Percentiles rank a stretch among this genome's conserved stretches.
phyloP scores from a whole-genome alignment of 2,329 filamentous ascomycete species.

The Talaromyces sp. region DNA sequence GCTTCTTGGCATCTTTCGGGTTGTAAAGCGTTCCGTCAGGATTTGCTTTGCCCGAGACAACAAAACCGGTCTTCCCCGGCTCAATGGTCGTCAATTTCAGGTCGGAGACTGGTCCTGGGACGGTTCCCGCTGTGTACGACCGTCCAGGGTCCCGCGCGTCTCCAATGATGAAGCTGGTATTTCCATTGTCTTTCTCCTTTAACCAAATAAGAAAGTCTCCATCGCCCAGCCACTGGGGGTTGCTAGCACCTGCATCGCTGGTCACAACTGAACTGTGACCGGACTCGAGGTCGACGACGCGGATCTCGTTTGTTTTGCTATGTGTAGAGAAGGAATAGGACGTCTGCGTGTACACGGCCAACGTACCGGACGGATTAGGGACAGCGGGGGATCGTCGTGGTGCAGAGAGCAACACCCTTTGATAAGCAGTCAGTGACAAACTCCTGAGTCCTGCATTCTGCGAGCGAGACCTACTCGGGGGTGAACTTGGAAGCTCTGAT shows the following conservation, averaged over 20 bases:
- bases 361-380: constrained; percentile 41
- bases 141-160: constrained; percentile 35
- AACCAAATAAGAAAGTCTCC: constrained; percentile 42
- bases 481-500: constrained; percentile 37
- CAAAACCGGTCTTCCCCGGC: constrained; percentile 39
- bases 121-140: constrained; percentile 40
- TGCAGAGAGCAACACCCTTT: constrained; percentile 41
- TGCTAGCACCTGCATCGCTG: constrained; percentile 39
- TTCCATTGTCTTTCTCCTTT: constrained; percentile 39
- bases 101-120: constrained; percentile 41
- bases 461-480: constrained; percentile 29
- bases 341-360: constrained; percentile 43
- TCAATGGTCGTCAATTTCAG: constrained; percentile 40
- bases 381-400: constrained; percentile 40
- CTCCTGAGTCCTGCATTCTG: neutral
- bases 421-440: neutral
- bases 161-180: constrained; percentile 41
- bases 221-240: constrained; percentile 42
- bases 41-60: constrained; percentile 43
- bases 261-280: constrained; percentile 37
- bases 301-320: constrained; percentile 41
- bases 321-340: constrained; percentile 47
- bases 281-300: constrained; percentile 37
- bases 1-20: constrained; percentile 43
- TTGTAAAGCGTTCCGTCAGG: constrained; percentile 45